These are phyloP conservation scores for Colletotrichum sp. DNA, from an alignment of 2,329 filamentous ascomycete species.

Conservation along the genomic window DNA sequence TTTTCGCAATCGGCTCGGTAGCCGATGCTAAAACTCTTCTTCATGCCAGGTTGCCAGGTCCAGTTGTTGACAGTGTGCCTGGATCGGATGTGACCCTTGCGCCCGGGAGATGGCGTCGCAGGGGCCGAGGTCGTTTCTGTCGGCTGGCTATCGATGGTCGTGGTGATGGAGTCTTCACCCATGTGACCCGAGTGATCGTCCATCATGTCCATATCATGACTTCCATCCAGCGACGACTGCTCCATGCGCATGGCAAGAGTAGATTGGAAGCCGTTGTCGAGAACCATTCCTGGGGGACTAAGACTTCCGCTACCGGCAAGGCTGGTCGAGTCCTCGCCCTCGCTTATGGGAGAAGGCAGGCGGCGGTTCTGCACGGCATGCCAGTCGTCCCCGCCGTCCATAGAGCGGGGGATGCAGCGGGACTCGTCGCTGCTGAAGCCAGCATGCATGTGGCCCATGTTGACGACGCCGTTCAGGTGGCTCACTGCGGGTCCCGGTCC, in stretches of 20 bases:
- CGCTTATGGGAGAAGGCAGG: slow-evolving; percentile 65
- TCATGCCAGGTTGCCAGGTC: slow-evolving; percentile 68
- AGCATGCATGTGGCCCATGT: slow-evolving; percentile 44
- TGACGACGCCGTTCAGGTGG: slow-evolving; percentile 39
- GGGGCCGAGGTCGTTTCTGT: slow-evolving; percentile 31
- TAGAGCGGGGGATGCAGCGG: slow-evolving; percentile 53
- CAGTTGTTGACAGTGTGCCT: slow-evolving; percentile 65
- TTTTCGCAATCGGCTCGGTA: slow-evolving; percentile 81
- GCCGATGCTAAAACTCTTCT: slow-evolving; percentile 78
- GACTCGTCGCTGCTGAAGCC: slow-evolving; percentile 40
- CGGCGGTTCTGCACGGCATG: slow-evolving; percentile 57
- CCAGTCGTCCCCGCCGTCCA: slow-evolving; percentile 54
- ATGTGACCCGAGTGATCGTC: slow-evolving; percentile 22
- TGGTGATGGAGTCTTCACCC: slow-evolving; percentile 1
- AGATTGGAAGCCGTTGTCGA: slow-evolving; percentile 37
- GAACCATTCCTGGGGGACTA: slow-evolving; percentile 34
- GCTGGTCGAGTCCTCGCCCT: slow-evolving; percentile 49
- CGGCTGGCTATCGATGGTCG: background rate
- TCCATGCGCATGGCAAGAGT: slow-evolving; percentile 38
- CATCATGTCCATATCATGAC: slow-evolving; percentile 34
- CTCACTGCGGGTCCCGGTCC: slow-evolving; percentile 30
- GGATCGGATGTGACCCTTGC: slow-evolving; percentile 62
- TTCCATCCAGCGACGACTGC: slow-evolving; percentile 26
- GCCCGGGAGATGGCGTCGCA: slow-evolving; percentile 46
- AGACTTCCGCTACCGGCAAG: slow-evolving; percentile 32